Conservation (phyloP, 768 basidiomycete species). For the Thelephora ganbajun region DNA sequence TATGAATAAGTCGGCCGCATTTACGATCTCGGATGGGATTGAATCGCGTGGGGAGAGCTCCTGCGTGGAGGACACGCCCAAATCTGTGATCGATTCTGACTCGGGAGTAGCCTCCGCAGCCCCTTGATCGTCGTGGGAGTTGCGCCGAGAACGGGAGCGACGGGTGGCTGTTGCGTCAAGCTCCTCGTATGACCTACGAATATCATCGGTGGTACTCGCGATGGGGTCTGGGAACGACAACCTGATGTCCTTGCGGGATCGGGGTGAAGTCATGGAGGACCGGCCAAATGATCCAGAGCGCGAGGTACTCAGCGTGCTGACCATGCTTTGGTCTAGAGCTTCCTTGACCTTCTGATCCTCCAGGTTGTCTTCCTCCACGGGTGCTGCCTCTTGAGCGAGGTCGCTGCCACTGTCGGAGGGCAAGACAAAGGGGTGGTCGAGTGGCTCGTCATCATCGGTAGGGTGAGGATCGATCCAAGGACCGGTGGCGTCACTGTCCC, state of each 20-base stretch:
- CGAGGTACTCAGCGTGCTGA: constrained; percentile 65
- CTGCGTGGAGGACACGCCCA: constrained; percentile 20
- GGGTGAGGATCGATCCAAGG: constrained; percentile 56
- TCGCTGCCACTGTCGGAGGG: constrained; percentile 1
- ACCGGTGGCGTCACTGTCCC: constrained; percentile 47
- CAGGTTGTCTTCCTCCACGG: constrained; percentile 24
- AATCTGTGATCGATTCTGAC: constrained; percentile 9
- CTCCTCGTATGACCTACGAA: constrained; percentile 43
- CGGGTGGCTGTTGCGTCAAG: constrained; percentile 15
- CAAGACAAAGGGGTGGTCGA: constrained; percentile 4
- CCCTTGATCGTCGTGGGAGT: constrained; percentile 1
- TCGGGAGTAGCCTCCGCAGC: neutral
- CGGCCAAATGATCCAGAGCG: constrained; percentile 47
- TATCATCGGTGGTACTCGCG: constrained; percentile 51
- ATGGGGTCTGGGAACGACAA: constrained; percentile 78
- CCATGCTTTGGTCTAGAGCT: constrained; percentile 70
- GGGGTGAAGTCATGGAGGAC: constrained; percentile 40
- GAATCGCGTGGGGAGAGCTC: constrained; percentile 19
- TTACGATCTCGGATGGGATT: constrained; percentile 6
- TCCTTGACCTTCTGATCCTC: constrained; percentile 63
- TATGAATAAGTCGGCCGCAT: constrained; percentile 36
- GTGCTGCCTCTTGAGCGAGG: neutral
- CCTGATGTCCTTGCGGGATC: constrained; percentile 39
- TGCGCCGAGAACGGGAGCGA: constrained; percentile 14
- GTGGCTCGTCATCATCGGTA: constrained; percentile 31